A percentile compares a stretch with the other conserved stretches of the same genome.
phyloP scores from a whole-genome alignment of 2,329 filamentous ascomycete species.

The Xylariaceae sp. region DNA sequence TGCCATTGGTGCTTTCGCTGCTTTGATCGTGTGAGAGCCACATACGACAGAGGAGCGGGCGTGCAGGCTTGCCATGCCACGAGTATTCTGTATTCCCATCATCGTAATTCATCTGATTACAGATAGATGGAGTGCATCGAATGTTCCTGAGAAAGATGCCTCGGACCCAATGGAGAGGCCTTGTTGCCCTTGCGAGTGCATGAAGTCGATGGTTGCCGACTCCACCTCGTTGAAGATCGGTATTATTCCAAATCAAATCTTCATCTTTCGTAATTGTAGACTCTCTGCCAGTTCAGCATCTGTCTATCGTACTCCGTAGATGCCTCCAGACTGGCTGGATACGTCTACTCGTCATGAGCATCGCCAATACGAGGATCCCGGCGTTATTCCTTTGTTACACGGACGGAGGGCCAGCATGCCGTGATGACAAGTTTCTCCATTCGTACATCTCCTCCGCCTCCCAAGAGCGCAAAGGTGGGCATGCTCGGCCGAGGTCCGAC shows the following conservation, averaged over 20 bases:
- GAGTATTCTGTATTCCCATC: not conserved
- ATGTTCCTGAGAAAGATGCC: not conserved
- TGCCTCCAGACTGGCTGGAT: not conserved
- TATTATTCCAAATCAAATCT: too few species aligned
- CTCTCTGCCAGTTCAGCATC: too few species aligned
- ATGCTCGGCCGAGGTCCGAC: not conserved
- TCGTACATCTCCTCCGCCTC: not conserved
- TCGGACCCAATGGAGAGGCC: slow-evolving; percentile 1
- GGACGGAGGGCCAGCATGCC: not conserved
- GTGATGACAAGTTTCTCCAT: not conserved
- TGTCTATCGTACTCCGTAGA: too few species aligned
- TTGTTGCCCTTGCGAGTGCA: not conserved
- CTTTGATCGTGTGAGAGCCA: not conserved
- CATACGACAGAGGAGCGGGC: not conserved
- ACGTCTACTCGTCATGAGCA: not conserved
- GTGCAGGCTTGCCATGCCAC: too few species aligned
- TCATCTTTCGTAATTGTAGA: too few species aligned
- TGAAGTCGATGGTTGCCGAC: not conserved
- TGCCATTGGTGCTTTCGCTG: not conserved
- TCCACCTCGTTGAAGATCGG: not conserved
- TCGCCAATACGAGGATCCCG: not conserved
- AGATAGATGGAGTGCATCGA: not conserved
- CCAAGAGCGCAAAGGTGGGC: not conserved
- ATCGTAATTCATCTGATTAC: not conserved
- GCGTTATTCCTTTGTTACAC: not conserved